A percentile compares a stretch with the other conserved stretches of the same genome.
Evolutionary conservation across 495 filamentous ascomycete genomes (phyloP).

Genomic region (Talaromyces wortmannii): DNA sequence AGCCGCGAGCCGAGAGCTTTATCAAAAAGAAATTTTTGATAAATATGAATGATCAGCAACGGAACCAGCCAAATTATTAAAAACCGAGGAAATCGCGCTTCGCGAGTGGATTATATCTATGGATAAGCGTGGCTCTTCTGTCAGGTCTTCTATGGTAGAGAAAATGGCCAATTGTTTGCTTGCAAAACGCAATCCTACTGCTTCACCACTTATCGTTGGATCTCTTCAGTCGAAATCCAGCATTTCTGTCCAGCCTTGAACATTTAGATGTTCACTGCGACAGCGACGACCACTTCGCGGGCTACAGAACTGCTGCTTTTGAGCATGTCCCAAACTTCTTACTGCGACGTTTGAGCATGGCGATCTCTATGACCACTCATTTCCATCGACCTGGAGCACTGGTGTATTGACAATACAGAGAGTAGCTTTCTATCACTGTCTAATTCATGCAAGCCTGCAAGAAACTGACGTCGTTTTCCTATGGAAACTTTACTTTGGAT

Average conservation of each 20-base stretch:
- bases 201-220: too few relatives aligned
- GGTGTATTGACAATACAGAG: slow-evolving; percentile 5
- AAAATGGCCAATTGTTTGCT: too few relatives aligned
- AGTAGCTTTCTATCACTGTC: slow-evolving; percentile 7
- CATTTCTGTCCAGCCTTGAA: slow-evolving; percentile 13
- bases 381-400: slow-evolving; percentile 10
- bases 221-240: slow-evolving; percentile 11
- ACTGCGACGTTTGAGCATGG: slow-evolving; percentile 7
- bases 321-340: slow-evolving; percentile 6
- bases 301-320: slow-evolving; percentile 6
- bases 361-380: slow-evolving; percentile 5
- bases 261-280: slow-evolving; percentile 5
- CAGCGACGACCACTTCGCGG: background rate
- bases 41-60: too few relatives aligned
- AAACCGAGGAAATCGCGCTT: too few relatives aligned
- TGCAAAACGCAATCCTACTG: too few relatives aligned
- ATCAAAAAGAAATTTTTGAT: too few relatives aligned
- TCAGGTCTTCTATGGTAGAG: too few relatives aligned
- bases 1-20: too few relatives aligned
- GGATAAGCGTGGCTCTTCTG: too few relatives aligned
- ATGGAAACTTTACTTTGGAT: slow-evolving; percentile 7
- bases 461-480: slow-evolving; percentile 10
- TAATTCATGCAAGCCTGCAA: slow-evolving; percentile 14
- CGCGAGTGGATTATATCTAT: too few relatives aligned
- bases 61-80: too few relatives aligned